phyloP scores from a whole-genome alignment of 2,329 filamentous ascomycete genomes.

The Exserohilum turcica region DNA sequence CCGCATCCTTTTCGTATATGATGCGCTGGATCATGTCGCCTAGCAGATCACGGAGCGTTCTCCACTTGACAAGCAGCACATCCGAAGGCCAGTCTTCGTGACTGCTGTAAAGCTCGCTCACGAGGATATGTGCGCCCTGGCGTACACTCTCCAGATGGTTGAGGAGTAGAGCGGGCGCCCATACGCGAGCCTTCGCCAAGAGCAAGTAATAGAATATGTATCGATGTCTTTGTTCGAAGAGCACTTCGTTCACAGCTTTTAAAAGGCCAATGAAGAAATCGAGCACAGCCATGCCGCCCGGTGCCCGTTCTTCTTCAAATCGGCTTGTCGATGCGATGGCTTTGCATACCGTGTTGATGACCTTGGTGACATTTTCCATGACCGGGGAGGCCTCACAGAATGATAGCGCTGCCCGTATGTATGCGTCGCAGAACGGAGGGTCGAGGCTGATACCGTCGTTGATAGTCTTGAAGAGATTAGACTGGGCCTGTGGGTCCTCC shows the following conservation, averaged over 20 bases:
- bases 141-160: conserved; percentile 39
- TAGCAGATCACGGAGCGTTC: conserved; percentile 21
- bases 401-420: conserved; percentile 38
- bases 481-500: conserved; percentile 20
- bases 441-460: conserved; percentile 36
- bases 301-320: conserved; percentile 21
- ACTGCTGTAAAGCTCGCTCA: conserved; percentile 32
- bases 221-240: conserved; percentile 23
- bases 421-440: conserved; percentile 36
- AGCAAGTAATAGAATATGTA: conserved; percentile 31
- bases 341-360: conserved; percentile 32
- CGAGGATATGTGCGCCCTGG: conserved; percentile 21
- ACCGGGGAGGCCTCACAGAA: conserved; percentile 36
- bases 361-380: conserved; percentile 16
- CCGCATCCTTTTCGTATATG: conserved; percentile 29
- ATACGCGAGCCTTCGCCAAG: conserved; percentile 25
- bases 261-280: conserved; percentile 36
- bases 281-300: conserved; percentile 33
- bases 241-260: conserved; percentile 26
- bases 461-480: conserved; percentile 31
- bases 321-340: conserved; percentile 15
- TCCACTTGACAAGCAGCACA: conserved; percentile 29
- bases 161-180: conserved; percentile 33
- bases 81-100: conserved; percentile 22
- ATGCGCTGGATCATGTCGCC: conserved; percentile 30